Evolutionary conservation across 2,329 filamentous ascomycete genomes (phyloP), one percentile per base, ranked within the genome.

Genomic region (Aspergillus fischeri): DNA sequence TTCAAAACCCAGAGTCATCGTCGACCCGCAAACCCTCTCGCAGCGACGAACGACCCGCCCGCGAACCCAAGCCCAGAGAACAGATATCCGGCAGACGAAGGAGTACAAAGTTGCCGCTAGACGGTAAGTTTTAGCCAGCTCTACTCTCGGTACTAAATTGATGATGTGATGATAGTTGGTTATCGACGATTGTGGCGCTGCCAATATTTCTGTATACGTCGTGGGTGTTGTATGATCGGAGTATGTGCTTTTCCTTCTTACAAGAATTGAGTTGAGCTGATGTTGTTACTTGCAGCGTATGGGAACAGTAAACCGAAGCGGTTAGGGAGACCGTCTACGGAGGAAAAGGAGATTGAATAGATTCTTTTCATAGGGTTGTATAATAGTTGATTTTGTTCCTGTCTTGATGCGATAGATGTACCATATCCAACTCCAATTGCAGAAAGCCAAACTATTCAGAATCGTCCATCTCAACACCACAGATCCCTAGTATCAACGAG

Each of bases 41-140:
- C 55, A 41, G 51, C 59, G 54, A 44, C 63, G 45, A 28, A 63
- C 49, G 11, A 47, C 54, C 9, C 61, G 41, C 17, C 60, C 60
- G 10, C 49, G 27, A 3, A 11, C 42, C 24, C 29, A 32, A 32
- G 29, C 29, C 29, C 11, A 14, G 11, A 50, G 52, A 21, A 51
- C 60, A 24, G 73, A 77, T 64, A 72, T 77, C 44, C 71, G 72
- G 48, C 61, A 75, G 57, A 77, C 75, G n/a, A 73, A 70, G 54
- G 70, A 73, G 61, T 77, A 77, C 60, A 76, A 75, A 57, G 55
- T 60, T 57, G 70, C 71, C 58, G 71, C 73, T 27, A 67, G 75
- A 51, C 67, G 67, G 75, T 77, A 63, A 10, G 28, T 4, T 10
- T 10, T 9, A 28, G 28, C 28, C 8, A 3, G 3, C 28, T 29